Evolutionary conservation across 805 yeast species (phyloP).

Genomic region (Millerozyma miso): DNA sequence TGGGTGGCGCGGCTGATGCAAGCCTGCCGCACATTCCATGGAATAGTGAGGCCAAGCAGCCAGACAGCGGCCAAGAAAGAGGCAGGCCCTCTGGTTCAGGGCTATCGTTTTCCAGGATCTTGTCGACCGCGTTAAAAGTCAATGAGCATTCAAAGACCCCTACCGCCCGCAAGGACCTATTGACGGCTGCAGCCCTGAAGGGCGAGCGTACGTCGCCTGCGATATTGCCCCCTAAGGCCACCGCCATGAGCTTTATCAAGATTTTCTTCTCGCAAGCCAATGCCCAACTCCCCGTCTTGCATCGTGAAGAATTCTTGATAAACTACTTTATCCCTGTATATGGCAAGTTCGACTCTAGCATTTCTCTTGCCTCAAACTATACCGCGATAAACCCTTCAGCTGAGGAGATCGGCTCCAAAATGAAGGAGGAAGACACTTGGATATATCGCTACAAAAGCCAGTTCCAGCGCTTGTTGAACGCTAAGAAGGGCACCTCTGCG

Average conservation of each 20-base stretch:
- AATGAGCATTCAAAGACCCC: conserved; percentile 16
- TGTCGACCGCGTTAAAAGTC: conserved; percentile 73
- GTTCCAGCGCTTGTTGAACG: conserved; percentile 15
- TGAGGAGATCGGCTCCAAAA: conserved; percentile 14
- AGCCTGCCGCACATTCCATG: too few species aligned
- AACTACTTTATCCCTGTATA: conserved; percentile 74
- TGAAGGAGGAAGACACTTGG: conserved; percentile 42
- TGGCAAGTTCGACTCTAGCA: conserved; percentile 54
- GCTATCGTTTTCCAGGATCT: conserved; percentile 69
- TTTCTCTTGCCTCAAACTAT: conserved; percentile 56
- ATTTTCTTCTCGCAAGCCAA: conserved; percentile 76
- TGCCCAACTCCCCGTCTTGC: conserved; percentile 78
- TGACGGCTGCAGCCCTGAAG: conserved; percentile 24
- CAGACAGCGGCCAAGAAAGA: background rate
- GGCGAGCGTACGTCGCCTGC: conserved; percentile 34
- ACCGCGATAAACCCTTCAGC: conserved; percentile 40
- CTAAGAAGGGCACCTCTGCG: conserved; percentile 6
- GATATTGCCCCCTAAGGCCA: conserved; percentile 61
- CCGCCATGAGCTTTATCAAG: conserved; percentile 63
- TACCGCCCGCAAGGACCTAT: conserved; percentile 20
- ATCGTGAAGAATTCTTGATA: conserved; percentile 69
- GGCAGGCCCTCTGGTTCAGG: conserved; percentile 1
- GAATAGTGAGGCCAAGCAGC: background rate
- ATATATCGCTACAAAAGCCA: conserved; percentile 35
- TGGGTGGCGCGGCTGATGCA: background rate